Percentiles rank a stretch among this genome's conserved stretches.
Conservation (phyloP, 805 yeast species). For the Grigorovia jiainica region DNA sequence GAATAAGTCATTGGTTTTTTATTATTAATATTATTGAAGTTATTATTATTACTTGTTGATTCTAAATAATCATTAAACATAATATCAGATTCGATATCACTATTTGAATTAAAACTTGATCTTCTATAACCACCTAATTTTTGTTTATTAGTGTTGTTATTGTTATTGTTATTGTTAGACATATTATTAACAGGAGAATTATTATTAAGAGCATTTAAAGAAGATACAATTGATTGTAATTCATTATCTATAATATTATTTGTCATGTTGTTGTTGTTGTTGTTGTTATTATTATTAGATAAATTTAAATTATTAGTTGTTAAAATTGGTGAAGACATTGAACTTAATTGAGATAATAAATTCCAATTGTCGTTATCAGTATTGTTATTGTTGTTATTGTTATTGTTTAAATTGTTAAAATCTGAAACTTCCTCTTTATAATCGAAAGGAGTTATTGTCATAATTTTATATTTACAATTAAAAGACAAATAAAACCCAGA, state of each 20-base stretch:
- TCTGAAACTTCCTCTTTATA: no score
- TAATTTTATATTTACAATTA: no score
- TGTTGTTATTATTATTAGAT: background rate
- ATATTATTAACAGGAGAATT: slow-evolving; percentile 5
- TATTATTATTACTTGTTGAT: background rate
- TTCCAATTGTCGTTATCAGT: no score
- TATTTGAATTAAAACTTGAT: slow-evolving; percentile 19
- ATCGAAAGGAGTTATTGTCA: no score
- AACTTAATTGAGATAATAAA: no score
- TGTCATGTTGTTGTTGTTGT: background rate
- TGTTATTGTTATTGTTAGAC: slow-evolving; percentile 1
- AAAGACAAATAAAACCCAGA: no score
- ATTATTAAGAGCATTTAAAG: slow-evolving; percentile 28
- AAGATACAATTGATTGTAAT: slow-evolving; percentile 29
- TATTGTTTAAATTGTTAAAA: no score
- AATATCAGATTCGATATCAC: slow-evolving; percentile 19
- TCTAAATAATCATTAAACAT: slow-evolving; percentile 5
- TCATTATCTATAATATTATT: slow-evolving; percentile 23
- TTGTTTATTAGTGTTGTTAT: slow-evolving; percentile 6
- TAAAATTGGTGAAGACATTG: background rate
- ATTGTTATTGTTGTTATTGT: no score
- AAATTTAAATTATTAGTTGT: background rate
- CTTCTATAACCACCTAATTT: slow-evolving; percentile 27
- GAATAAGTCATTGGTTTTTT: slow-evolving; percentile 23
- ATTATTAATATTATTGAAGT: slow-evolving; percentile 12